phyloP scores from a whole-genome alignment of 495 filamentous ascomycete genomes.

The Recurvomyces mirabilis region DNA sequence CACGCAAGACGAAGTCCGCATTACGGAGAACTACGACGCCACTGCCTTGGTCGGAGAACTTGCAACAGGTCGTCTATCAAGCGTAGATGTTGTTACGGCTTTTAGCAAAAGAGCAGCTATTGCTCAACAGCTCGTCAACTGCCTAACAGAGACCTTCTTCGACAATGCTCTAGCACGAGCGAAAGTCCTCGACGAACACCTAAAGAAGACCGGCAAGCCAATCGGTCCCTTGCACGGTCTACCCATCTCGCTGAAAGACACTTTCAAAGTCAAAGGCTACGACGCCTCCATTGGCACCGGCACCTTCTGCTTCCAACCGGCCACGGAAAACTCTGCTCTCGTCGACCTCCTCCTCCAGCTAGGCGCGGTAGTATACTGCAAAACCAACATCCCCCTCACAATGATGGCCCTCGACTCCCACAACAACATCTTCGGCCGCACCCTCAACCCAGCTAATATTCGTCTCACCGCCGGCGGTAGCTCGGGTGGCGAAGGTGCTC shows the following conservation, averaged over 20 bases:
- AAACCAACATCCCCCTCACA: conserved; percentile 37
- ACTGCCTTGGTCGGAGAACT: conserved; percentile 41
- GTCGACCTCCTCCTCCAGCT: conserved; percentile 28
- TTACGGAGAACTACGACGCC: conserved; percentile 49
- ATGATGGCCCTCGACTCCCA: conserved; percentile 33
- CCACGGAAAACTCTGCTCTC: conserved; percentile 22
- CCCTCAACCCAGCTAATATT: conserved; percentile 29
- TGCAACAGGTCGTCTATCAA: conserved; percentile 35
- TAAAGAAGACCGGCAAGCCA: conserved; percentile 21
- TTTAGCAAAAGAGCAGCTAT: conserved; percentile 47
- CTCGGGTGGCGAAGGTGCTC: conserved; percentile 46
- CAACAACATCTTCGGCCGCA: conserved; percentile 36
- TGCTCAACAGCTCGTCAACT: conserved; percentile 33
- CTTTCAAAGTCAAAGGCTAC: conserved; percentile 29
- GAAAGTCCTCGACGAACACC: conserved; percentile 25
- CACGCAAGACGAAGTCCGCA: conserved; percentile 40
- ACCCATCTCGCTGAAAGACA: conserved; percentile 33
- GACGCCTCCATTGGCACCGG: conserved; percentile 30
- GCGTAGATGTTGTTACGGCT: conserved; percentile 44
- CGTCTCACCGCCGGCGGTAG: conserved; percentile 44
- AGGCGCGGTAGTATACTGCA: conserved; percentile 36
- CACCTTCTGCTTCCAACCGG: conserved; percentile 26
- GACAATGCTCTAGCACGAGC: conserved; percentile 27
- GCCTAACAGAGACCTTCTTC: conserved; percentile 34
- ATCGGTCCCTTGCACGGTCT: conserved; percentile 31